Percentiles rank a stretch among this genome's conserved stretches.
Conservation (phyloP, 2,329 filamentous ascomycete genomes). For the Tolypocladium capitatum region DNA sequence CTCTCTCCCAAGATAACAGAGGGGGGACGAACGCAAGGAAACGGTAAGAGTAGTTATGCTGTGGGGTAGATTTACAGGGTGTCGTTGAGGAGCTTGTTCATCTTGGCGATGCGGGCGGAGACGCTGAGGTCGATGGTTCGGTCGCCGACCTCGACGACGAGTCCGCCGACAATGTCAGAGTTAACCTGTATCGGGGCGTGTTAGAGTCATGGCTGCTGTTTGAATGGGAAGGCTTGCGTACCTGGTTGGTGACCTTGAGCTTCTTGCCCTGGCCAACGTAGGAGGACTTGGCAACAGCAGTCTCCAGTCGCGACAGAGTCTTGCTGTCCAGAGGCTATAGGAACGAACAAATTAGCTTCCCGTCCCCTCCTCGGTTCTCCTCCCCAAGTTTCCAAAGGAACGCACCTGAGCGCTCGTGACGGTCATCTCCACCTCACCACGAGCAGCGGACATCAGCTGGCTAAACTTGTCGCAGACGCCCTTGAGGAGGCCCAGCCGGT, state of each 20-base stretch:
- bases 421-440: conserved; percentile 84
- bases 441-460: conserved; percentile 74
- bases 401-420: conserved; percentile 83
- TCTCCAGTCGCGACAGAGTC: conserved; percentile 75
- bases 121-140: conserved; percentile 96
- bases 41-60: conserved; percentile 11
- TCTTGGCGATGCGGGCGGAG: conserved; percentile 85
- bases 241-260: conserved; percentile 90
- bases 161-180: conserved; percentile 83
- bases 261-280: conserved; percentile 89
- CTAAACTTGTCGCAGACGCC: conserved; percentile 79
- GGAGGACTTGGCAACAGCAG: conserved; percentile 75
- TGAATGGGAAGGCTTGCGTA: conserved; percentile 23
- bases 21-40: conserved; percentile 14
- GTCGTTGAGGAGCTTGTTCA: conserved; percentile 98
- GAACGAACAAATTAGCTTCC: neutral
- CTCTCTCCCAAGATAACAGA: neutral
- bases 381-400: conserved; percentile 4
- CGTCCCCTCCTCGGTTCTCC: neutral
- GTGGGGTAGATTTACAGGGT: conserved; percentile 60
- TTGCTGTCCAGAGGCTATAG: conserved; percentile 69
- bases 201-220: neutral
- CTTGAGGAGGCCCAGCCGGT: conserved; percentile 73
- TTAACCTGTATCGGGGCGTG: conserved; percentile 53
- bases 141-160: conserved; percentile 93